Percentiles rank a stretch among this genome's conserved stretches.
These are phyloP conservation scores for Osmanthus fragrans DNA, from an alignment of 257 asterid species.

Conservation along the genomic window DNA sequence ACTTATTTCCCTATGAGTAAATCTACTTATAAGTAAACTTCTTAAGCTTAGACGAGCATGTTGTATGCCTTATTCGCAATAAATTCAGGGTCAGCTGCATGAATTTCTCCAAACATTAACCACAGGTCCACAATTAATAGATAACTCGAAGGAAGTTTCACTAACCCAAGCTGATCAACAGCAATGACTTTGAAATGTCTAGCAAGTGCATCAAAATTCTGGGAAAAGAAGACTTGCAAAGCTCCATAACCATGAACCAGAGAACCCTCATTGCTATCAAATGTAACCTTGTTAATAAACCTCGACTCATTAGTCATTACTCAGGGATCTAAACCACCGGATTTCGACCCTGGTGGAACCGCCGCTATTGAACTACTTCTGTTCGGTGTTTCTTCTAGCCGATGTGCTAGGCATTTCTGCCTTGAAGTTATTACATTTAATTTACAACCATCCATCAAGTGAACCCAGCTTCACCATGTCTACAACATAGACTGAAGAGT, in stretches of 20 bases:
- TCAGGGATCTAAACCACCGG: constrained; percentile 83
- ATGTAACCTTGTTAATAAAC: constrained; percentile 79
- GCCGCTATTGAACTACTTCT: constrained; percentile 79
- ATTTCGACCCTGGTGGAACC: constrained; percentile 84
- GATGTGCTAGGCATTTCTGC: too few relatives aligned
- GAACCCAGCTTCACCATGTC: too few relatives aligned
- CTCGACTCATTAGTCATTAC: constrained; percentile 79
- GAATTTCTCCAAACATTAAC: neutral
- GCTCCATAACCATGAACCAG: constrained; percentile 55
- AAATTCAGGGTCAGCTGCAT: neutral
- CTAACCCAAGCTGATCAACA: constrained; percentile 92
- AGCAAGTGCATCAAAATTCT: constrained; percentile 86
- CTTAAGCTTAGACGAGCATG: too few relatives aligned
- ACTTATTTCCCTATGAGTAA: too few relatives aligned
- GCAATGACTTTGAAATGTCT: constrained; percentile 76
- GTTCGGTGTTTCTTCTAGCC: too few relatives aligned
- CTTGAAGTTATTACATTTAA: too few relatives aligned
- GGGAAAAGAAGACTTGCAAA: constrained; percentile 94
- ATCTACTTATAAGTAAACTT: too few relatives aligned
- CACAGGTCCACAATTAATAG: neutral
- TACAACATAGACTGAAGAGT: too few relatives aligned
- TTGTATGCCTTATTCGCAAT: too few relatives aligned
- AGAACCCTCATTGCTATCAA: constrained; percentile 66
- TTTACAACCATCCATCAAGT: too few relatives aligned
- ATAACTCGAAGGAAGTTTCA: neutral